Percentiles rank a stretch among this genome's conserved stretches.
phyloP scores from a whole-genome alignment of 2,329 filamentous ascomycete genomes.

The Aureobasidium melanogenum region DNA sequence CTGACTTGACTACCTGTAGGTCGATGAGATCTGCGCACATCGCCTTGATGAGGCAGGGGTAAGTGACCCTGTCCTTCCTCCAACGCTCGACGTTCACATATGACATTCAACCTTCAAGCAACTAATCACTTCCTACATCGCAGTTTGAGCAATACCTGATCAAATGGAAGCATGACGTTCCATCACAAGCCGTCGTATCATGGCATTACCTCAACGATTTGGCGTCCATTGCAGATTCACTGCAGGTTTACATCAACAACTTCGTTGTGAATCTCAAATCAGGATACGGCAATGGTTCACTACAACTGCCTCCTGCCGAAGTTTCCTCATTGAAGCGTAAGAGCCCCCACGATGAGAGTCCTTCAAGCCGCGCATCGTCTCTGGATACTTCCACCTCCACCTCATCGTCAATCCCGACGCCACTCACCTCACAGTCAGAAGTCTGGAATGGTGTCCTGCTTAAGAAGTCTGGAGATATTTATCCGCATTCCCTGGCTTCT shows the following conservation, averaged over 20 bases:
- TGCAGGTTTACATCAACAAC: constrained; percentile 35
- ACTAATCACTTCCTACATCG: neutral
- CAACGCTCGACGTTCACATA: neutral
- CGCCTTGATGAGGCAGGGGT: constrained; percentile 19
- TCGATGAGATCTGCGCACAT: constrained; percentile 22
- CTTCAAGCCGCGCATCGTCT: neutral
- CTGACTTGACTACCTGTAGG: too few species aligned
- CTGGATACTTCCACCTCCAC: neutral
- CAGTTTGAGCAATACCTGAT: constrained; percentile 36
- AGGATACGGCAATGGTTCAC: neutral
- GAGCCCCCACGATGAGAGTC: constrained; percentile 15
- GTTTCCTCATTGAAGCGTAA: constrained; percentile 20
- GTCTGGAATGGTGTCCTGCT: constrained; percentile 35
- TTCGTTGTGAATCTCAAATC: neutral
- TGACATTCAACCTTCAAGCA: too few species aligned
- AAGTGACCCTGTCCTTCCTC: constrained; percentile 13
- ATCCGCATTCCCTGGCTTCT: constrained; percentile 22
- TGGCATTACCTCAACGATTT: constrained; percentile 38
- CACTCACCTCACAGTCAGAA: too few species aligned
- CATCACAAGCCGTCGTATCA: constrained; percentile 25
- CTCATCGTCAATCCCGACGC: neutral
- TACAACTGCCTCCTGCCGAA: neutral
- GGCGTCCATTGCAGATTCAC: constrained; percentile 26
- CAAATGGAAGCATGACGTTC: constrained; percentile 27
- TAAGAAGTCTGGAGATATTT: constrained; percentile 28